Evolutionary conservation across 2,329 filamentous ascomycete species (phyloP), one percentile per base, ranked within the genome.

Genomic region (Colletotrichum lentis): DNA sequence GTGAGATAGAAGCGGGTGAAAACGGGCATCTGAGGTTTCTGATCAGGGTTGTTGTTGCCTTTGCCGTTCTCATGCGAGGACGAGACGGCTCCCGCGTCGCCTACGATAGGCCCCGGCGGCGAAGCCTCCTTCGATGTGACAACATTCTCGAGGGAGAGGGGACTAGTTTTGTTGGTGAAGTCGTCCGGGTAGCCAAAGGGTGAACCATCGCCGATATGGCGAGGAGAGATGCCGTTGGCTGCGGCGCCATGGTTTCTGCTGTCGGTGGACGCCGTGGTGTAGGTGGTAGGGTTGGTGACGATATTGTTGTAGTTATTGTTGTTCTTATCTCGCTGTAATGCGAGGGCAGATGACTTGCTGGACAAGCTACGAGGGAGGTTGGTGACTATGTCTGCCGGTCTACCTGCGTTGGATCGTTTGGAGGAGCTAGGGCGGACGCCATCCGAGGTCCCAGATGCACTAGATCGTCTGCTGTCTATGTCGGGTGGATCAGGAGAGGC

Each of bases 101-200:
- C 79, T 86, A 89, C 61, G 85, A 88, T 74, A 88, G 83, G 43
- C 86, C 86, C 81, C 85, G 81, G 74, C 80, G 82, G 77, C 82
- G 85, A 80, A 84, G 77, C 77, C 79, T 86, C 77, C 80, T 81
- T 73, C 79, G 80, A 79, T 83, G 80, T 20, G 43, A 39, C n/a
- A 53, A 39, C 56, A 69, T 66, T 14, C 50, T 61, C 27, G 62
- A 53, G n/a, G 62, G 49, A 20, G 37, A 55, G 46, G n/a, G 55
- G 62, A 14, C 62, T 60, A n/a, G 35, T 24, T 7, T 54, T 56
- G 41, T 69, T 31, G 35, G 60, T 55, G 35, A 56, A n/a, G 43
- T 60, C 44, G 27, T 61, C 62, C 55, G 56, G 53, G 43, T 22
- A 41, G 24, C 49, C 16, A 44, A 57, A 43, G 41, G 53, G 8